Percentiles rank a stretch among this genome's conserved stretches.
Conservation (phyloP, 78 protist genomes). For the Tieghemostelium lacteum region DNA sequence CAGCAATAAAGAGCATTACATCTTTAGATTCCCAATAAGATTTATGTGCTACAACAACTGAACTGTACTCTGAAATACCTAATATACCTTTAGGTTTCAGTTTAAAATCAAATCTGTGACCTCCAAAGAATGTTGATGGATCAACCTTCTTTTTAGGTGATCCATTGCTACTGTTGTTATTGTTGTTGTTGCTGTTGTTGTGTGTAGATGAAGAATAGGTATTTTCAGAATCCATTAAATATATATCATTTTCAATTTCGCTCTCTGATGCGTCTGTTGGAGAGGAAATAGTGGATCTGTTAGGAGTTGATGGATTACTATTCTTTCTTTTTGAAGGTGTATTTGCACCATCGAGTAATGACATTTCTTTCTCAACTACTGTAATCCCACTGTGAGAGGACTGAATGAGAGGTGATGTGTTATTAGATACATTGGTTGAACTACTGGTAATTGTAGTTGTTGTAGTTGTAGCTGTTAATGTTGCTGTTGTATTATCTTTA, state of each 20-base stretch:
- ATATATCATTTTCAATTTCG: not conserved
- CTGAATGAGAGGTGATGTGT: no score
- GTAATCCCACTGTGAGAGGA: not conserved
- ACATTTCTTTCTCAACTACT: not conserved
- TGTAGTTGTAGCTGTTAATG: not conserved
- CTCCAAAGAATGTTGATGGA: conserved; percentile 10
- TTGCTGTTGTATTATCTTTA: not conserved
- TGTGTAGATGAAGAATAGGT: not conserved
- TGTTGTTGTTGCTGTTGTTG: not conserved
- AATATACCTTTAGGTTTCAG: conserved; percentile 25
- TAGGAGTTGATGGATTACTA: not conserved
- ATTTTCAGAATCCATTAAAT: not conserved
- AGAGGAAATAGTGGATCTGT: not conserved
- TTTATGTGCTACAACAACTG: conserved; percentile 40
- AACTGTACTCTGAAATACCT: conserved; percentile 30
- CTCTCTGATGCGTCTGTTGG: not conserved
- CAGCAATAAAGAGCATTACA: conserved; percentile 44
- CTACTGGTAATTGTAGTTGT: not conserved
- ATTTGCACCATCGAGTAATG: not conserved
- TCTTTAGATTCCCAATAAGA: conserved; percentile 50
- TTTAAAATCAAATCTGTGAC: conserved; percentile 65
- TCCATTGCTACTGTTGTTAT: not conserved
- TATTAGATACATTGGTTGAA: conserved; percentile 7
- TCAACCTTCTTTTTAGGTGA: not conserved
- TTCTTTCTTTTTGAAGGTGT: conserved; percentile 2